phyloP scores from a whole-genome alignment of 2,329 filamentous ascomycete genomes.

The Epichloe sp. region DNA sequence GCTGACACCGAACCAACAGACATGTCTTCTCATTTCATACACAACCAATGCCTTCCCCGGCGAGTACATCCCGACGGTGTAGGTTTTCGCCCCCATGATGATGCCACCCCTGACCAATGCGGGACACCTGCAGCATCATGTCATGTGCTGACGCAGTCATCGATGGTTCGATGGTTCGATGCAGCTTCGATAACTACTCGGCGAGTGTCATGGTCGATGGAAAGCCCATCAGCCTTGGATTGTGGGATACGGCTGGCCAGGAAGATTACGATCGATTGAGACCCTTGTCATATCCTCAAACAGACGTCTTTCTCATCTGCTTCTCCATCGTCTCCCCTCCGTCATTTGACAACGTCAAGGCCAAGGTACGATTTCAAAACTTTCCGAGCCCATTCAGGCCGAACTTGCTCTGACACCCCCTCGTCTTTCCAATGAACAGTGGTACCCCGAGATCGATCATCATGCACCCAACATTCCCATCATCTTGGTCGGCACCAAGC shows the following conservation, averaged over 20 bases:
- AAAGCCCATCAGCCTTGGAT: slow-evolving; percentile 88
- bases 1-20: slow-evolving; percentile 39
- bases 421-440: slow-evolving; percentile 39
- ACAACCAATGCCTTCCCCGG: slow-evolving; percentile 99
- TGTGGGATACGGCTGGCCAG: slow-evolving; percentile 98
- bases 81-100: slow-evolving; percentile 25
- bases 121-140: slow-evolving; percentile 1
- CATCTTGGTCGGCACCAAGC: slow-evolving; percentile 92
- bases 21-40: slow-evolving; percentile 97
- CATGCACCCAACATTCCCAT: slow-evolving; percentile 92
- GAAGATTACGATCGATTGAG: slow-evolving; percentile 95
- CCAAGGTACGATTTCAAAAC: slow-evolving; percentile 54
- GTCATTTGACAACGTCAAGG: slow-evolving; percentile 97
- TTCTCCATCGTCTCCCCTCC: slow-evolving; percentile 97
- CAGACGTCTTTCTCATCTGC: slow-evolving; percentile 95
- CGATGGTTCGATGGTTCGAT: slow-evolving; percentile 2
- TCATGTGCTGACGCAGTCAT: slow-evolving; percentile 2
- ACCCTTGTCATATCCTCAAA: slow-evolving; percentile 94
- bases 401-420: background rate
- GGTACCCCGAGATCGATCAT: slow-evolving; percentile 95
- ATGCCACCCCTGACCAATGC: slow-evolving; percentile 2
- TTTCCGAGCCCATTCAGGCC: background rate
- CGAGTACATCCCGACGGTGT: slow-evolving; percentile 99
- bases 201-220: slow-evolving; percentile 98
- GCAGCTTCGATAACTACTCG: slow-evolving; percentile 95